These are phyloP conservation scores for Starmerella roubikii DNA, from an alignment of 805 yeast genomes.

Conservation along the genomic window DNA sequence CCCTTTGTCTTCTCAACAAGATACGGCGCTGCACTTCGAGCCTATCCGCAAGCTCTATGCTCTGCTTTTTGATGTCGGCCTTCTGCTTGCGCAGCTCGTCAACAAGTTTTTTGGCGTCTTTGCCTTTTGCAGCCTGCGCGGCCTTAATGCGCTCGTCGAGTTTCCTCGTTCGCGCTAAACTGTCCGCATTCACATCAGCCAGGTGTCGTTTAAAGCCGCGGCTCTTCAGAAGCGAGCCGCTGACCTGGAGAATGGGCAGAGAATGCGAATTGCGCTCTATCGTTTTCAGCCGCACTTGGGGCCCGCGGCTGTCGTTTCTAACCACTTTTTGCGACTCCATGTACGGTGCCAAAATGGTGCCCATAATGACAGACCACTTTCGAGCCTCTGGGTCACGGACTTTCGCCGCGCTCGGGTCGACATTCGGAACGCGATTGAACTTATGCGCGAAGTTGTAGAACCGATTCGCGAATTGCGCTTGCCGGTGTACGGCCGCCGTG, in stretches of 20 bases:
- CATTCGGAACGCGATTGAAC: not conserved
- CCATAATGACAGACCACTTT: slow-evolving; percentile 4
- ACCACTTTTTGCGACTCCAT: not conserved
- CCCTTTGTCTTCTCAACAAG: slow-evolving; percentile 9
- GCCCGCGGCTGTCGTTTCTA: not conserved
- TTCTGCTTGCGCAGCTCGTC: not conserved
- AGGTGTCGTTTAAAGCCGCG: slow-evolving; percentile 14
- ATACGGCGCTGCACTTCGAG: slow-evolving; percentile 18
- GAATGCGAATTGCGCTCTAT: slow-evolving; percentile 14
- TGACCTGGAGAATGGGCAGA: slow-evolving; percentile 13
- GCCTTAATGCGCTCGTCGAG: slow-evolving; percentile 5
- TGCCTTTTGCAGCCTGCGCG: slow-evolving; percentile 11
- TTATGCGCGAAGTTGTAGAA: slow-evolving; percentile 1
- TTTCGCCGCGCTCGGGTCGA: not conserved
- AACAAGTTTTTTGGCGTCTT: slow-evolving; percentile 10
- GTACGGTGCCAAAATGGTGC: slow-evolving; percentile 17
- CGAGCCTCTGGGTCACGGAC: not conserved
- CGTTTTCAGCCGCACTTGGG: slow-evolving; percentile 11
- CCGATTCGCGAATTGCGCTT: slow-evolving; percentile 3
- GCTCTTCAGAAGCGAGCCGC: slow-evolving; percentile 11
- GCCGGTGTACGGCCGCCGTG: slow-evolving; percentile 4
- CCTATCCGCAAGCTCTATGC: not conserved
- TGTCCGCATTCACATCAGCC: slow-evolving; percentile 5
- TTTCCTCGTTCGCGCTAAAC: not conserved
- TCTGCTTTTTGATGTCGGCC: not conserved